Evolutionary conservation across 2,329 filamentous ascomycete species (phyloP).

Genomic region (Trichoderma sp.): DNA sequence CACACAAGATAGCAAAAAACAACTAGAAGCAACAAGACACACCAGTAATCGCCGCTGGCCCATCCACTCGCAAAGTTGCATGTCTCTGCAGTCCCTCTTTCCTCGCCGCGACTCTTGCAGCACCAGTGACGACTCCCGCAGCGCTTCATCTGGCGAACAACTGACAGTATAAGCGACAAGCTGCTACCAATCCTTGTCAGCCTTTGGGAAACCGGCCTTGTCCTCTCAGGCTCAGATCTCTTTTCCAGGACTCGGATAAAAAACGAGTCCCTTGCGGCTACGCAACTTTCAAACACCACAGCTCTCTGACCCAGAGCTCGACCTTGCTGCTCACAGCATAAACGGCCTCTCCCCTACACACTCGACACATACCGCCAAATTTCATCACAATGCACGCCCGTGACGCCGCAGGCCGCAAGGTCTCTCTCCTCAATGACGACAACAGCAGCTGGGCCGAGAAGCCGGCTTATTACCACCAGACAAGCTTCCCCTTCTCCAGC

Average conservation of each 20-base stretch:
- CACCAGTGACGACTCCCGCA: constrained; percentile 5
- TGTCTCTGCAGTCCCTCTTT: constrained; percentile 7
- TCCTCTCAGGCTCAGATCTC: not conserved
- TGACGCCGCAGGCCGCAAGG: constrained; percentile 60
- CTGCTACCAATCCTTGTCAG: not conserved
- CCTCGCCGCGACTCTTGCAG: constrained; percentile 20
- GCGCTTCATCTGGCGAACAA: constrained; percentile 2
- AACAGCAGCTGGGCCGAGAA: constrained; percentile 25
- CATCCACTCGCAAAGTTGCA: not conserved
- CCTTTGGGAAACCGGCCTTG: not conserved
- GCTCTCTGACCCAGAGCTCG: not conserved
- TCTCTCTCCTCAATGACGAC: constrained; percentile 66
- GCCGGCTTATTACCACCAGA: constrained; percentile 36
- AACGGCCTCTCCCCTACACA: not conserved
- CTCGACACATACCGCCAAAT: not conserved
- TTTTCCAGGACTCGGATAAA: not conserved
- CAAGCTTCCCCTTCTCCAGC: constrained; percentile 41
- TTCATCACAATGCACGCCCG: constrained; percentile 54
- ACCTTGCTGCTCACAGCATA: not conserved
- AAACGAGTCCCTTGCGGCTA: not conserved
- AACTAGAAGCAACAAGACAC: not conserved
- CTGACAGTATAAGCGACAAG: not conserved
- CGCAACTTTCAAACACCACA: not conserved
- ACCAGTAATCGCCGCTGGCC: not conserved
- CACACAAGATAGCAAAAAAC: not conserved